A percentile compares a stretch with the other conserved stretches of the same genome.
Conservation (phyloP, 106 monocot species). For the Acorus calamus region DNA sequence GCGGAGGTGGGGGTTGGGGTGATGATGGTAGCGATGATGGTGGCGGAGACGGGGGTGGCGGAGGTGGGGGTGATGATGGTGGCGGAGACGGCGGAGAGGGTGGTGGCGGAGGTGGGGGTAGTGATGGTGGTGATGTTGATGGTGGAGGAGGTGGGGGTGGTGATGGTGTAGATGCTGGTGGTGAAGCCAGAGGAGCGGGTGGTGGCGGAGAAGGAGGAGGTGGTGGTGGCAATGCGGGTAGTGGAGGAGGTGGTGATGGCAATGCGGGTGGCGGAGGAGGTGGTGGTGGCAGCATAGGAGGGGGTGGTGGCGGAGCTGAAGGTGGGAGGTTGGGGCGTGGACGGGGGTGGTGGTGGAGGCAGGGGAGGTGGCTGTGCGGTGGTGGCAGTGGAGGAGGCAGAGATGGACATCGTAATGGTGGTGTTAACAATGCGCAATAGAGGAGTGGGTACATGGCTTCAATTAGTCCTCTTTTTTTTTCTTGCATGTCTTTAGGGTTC, state of each 20-base stretch:
- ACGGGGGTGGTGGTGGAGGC: background rate
- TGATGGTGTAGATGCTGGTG: background rate
- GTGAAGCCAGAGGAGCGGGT: background rate
- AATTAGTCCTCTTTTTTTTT: no score
- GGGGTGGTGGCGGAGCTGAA: background rate
- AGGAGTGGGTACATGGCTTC: no score
- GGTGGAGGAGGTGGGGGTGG: background rate
- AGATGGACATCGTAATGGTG: no score
- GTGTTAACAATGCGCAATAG: no score
- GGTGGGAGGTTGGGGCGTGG: background rate
- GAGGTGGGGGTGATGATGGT: background rate
- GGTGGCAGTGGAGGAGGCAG: background rate
- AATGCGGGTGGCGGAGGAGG: background rate
- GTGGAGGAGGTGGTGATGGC: background rate
- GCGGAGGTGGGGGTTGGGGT: background rate
- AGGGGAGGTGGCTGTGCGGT: background rate
- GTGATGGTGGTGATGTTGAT: background rate
- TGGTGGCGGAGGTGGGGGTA: background rate
- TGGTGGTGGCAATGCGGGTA: background rate
- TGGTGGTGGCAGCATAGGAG: background rate
- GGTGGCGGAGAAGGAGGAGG: background rate
- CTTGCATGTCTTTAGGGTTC: no score
- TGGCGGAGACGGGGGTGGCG: background rate
- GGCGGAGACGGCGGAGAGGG: background rate
- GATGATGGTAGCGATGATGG: background rate